Conservation (phyloP, 306 rosid species). For the Carpinus viminea region DNA sequence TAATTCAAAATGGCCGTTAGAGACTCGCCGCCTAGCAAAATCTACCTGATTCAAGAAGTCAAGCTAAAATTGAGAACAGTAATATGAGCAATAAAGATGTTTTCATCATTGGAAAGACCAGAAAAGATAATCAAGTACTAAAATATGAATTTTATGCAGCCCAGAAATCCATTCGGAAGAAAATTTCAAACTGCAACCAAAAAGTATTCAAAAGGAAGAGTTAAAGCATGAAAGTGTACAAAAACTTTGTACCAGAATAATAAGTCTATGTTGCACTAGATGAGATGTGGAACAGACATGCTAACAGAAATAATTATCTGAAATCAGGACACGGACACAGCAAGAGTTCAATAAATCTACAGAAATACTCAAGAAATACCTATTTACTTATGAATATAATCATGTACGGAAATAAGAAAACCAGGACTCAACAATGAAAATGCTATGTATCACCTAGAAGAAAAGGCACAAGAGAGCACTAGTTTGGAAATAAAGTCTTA, state of each 20-base stretch:
- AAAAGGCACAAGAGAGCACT: neutral
- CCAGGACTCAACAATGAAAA: neutral
- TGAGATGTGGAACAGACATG: neutral
- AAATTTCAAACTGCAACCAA: neutral
- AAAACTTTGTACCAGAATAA: neutral
- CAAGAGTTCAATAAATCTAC: neutral
- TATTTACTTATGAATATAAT: neutral
- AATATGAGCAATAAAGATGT: neutral
- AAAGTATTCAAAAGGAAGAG: neutral
- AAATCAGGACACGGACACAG: neutral
- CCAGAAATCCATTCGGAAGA: neutral
- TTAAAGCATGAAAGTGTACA: neutral
- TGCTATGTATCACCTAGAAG: neutral
- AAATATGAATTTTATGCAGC: conserved; percentile 1
- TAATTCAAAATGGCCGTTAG: conserved; percentile 32
- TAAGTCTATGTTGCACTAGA: neutral
- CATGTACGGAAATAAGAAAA: neutral
- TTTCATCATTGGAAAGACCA: neutral
- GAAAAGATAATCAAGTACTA: neutral
- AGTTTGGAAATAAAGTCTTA: neutral
- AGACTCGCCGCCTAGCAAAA: conserved; percentile 27
- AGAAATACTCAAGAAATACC: neutral
- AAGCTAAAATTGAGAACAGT: neutral
- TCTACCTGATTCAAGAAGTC: conserved; percentile 27
- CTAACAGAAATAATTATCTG: neutral